Evolutionary conservation across 305 asterid species (phyloP), one percentile per base, ranked within the genome.

Genomic region (Ilex paraguariensis): DNA sequence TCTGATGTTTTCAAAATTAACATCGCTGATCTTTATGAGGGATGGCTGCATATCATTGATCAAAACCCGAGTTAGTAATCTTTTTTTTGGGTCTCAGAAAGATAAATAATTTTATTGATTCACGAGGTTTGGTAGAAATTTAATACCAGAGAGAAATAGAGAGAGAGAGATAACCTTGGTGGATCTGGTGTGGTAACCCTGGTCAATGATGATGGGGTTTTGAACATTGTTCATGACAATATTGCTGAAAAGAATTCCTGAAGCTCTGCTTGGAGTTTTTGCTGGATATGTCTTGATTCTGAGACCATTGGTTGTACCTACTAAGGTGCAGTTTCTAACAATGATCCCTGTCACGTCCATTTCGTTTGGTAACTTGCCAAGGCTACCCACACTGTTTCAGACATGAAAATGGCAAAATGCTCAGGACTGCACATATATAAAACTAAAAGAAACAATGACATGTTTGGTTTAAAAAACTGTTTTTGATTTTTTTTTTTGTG

Each of bases 151-250:
- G 21, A 17, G 21, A 17, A 1, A 17, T 0, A 17, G 21, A 17
- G 28, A 21, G 28, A 21, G 28, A 21, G 28, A 21, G 28, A 21
- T 1, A 21, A 21, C 28, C 28, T 21, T 1, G 2, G 28, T 1
- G 15, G 81, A 53, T 13, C 57, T 54, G 30, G 74, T 57, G 33
- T 85, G 87, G 28, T 84, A 86, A 52, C 68, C 65, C 61, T 84
- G 85, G 67, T 86, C 60, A 3, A 84, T 81, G 79, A 83, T 61
- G 16, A 86, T 80, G 0, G 90, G 95, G 65, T 83, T 83, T 65
- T 75, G 60, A 30, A 86, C 94, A 1, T 76, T 73, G 10, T 64
- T 55, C 90, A 83, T 75, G n/a, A 75, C 54, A 9, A 86, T 73
- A 33, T 83, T 81, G 31, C 56, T 17, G 74, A 83, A 85, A 9